Evolutionary conservation across 2,329 filamentous ascomycete genomes (phyloP).

Genomic region (Rhynchosporium agropyri): DNA sequence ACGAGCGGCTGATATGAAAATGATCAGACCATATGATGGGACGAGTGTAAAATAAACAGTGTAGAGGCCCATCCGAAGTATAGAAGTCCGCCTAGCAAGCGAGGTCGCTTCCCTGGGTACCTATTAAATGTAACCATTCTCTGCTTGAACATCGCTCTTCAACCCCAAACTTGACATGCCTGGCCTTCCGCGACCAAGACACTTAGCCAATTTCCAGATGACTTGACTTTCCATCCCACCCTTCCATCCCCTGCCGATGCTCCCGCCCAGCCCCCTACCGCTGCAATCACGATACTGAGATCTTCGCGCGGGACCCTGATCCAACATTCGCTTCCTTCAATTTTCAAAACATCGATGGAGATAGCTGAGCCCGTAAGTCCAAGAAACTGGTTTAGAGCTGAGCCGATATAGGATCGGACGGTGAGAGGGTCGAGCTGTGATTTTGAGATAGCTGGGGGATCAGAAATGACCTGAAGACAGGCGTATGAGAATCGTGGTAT

Average conservation of each 20-base stretch:
- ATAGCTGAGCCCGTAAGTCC: conserved; percentile 69
- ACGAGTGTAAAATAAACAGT: not conserved
- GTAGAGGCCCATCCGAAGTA: not conserved
- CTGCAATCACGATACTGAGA: conserved; percentile 61
- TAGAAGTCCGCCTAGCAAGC: conserved; percentile 10
- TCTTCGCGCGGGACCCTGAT: conserved; percentile 66
- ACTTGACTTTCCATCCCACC: conserved; percentile 53
- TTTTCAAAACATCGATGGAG: conserved; percentile 69
- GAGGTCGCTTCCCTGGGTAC: not conserved
- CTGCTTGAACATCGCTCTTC: conserved; percentile 19
- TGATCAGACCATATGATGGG: not conserved
- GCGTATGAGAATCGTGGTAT: conserved; percentile 58
- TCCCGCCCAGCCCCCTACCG: conserved; percentile 66
- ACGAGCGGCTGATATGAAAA: conserved; percentile 16
- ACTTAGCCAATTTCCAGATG: conserved; percentile 67
- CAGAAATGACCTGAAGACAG: conserved; percentile 53
- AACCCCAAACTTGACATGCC: conserved; percentile 33
- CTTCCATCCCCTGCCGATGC: conserved; percentile 42
- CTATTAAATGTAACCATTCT: not conserved
- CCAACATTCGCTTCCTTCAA: conserved; percentile 60
- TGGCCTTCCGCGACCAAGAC: conserved; percentile 52
- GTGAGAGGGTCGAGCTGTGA: conserved; percentile 62
- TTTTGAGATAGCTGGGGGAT: conserved; percentile 30
- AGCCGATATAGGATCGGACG: conserved; percentile 62
- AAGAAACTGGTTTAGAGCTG: conserved; percentile 68